Evolutionary conservation across 2,329 filamentous ascomycete species (phyloP).

Genomic region (Periconia digitata): DNA sequence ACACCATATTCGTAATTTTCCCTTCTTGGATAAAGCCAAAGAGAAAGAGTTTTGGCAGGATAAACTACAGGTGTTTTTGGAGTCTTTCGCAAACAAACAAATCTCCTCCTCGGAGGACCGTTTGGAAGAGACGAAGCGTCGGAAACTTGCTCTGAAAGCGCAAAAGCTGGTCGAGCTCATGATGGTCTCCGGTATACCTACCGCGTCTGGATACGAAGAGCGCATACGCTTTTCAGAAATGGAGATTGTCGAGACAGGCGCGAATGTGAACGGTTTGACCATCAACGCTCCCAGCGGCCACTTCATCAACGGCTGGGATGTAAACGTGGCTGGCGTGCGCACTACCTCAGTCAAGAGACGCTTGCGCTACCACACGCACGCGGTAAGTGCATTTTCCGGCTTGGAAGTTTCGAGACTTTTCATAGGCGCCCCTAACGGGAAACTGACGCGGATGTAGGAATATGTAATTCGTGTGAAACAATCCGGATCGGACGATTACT

Average conservation of each 20-base stretch:
- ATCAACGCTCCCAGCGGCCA: conserved; percentile 88
- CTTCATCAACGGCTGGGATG: conserved; percentile 92
- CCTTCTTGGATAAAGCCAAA: conserved; percentile 91
- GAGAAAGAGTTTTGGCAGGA: conserved; percentile 99
- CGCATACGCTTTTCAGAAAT: conserved; percentile 95
- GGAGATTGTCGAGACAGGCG: conserved; percentile 90
- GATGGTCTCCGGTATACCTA: conserved; percentile 98
- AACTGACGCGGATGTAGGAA: conserved; percentile 58
- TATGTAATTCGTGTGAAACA: conserved; percentile 86
- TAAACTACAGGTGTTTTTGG: conserved; percentile 92
- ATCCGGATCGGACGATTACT: conserved; percentile 72
- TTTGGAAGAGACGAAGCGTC: conserved; percentile 91
- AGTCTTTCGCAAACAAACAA: conserved; percentile 95
- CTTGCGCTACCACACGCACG: conserved; percentile 86
- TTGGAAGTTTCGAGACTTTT: neutral
- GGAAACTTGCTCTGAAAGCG: conserved; percentile 88
- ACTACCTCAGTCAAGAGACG: conserved; percentile 80
- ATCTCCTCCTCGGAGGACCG: conserved; percentile 97
- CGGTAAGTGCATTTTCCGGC: conserved; percentile 57
- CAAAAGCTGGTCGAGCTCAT: conserved; percentile 97
- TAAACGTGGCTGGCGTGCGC: conserved; percentile 89
- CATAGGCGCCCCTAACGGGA: neutral
- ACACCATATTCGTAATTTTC: conserved; percentile 95
- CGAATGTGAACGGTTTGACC: conserved; percentile 86
- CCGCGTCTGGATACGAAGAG: conserved; percentile 95